Percentiles rank a stretch among this genome's conserved stretches.
These are phyloP conservation scores for Physcia stellaris DNA, from an alignment of 495 filamentous ascomycete genomes.

Conservation along the genomic window DNA sequence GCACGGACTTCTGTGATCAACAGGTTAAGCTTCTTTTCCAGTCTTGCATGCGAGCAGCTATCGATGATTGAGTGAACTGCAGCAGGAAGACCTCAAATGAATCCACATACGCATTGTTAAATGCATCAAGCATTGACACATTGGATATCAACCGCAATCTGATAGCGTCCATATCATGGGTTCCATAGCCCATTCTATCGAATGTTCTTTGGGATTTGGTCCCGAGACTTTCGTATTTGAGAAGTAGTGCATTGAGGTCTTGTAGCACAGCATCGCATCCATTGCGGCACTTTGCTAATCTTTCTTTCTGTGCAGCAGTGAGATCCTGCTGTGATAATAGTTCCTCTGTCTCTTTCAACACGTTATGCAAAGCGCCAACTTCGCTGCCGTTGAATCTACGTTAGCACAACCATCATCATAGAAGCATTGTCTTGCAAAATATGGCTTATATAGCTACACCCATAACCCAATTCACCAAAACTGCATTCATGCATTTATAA, in stretches of 20 bases:
- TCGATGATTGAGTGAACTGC: too few relatives aligned
- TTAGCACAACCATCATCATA: too few relatives aligned
- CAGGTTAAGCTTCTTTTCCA: slow-evolving; percentile 11
- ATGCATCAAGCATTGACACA: slow-evolving; percentile 9
- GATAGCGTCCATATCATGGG: slow-evolving; percentile 7
- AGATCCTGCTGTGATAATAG: neutral
- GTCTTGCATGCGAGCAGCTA: slow-evolving; percentile 10
- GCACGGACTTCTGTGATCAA: slow-evolving; percentile 13
- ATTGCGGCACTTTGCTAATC: neutral
- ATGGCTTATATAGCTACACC: too few relatives aligned
- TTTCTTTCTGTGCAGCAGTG: neutral
- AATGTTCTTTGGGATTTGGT: slow-evolving; percentile 9
- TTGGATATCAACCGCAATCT: slow-evolving; percentile 6
- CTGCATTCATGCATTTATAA: too few relatives aligned
- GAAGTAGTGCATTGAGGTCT: slow-evolving; percentile 1
- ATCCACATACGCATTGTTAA: slow-evolving; percentile 4
- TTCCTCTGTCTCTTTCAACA: slow-evolving; percentile 10
- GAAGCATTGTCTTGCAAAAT: too few relatives aligned
- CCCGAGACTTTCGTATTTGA: slow-evolving; percentile 10
- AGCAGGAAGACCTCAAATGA: neutral
- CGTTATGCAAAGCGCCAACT: slow-evolving; percentile 3
- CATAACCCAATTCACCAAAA: too few relatives aligned
- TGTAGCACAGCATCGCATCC: slow-evolving; percentile 1
- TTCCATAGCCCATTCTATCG: slow-evolving; percentile 9
- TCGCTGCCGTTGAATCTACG: too few relatives aligned